These are phyloP conservation scores for Pseudopyricularia javanii DNA, from an alignment of 2,329 filamentous ascomycete genomes.

Conservation along the genomic window DNA sequence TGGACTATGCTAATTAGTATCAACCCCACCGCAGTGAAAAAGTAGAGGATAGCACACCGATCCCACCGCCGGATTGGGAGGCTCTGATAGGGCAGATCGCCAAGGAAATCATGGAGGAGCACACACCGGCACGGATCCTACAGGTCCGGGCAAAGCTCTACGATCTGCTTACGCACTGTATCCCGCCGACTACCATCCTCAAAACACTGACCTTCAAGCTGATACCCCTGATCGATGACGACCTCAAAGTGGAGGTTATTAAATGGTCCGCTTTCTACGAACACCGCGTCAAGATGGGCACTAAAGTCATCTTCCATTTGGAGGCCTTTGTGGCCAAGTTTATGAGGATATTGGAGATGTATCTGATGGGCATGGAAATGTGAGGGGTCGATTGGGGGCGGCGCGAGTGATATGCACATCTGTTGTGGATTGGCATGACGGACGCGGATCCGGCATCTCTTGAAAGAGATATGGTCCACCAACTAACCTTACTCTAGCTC, in stretches of 20 bases:
- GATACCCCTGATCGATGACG: slow-evolving; percentile 75
- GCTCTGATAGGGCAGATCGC: slow-evolving; percentile 80
- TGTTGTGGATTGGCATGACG: too few relatives aligned
- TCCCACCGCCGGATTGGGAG: slow-evolving; percentile 96
- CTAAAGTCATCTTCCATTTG: slow-evolving; percentile 94
- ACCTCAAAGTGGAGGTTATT: slow-evolving; percentile 80
- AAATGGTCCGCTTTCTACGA: slow-evolving; percentile 97
- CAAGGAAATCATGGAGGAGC: slow-evolving; percentile 86
- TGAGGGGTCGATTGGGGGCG: slow-evolving; percentile 15
- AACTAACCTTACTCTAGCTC: too few relatives aligned
- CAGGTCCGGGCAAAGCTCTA: slow-evolving; percentile 90
- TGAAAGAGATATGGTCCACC: too few relatives aligned
- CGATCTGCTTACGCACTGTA: slow-evolving; percentile 92
- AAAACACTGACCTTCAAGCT: slow-evolving; percentile 94
- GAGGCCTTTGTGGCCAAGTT: slow-evolving; percentile 99
- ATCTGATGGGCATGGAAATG: slow-evolving; percentile 73
- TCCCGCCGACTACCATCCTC: slow-evolving; percentile 84
- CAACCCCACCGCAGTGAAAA: slow-evolving; percentile 63
- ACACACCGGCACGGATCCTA: slow-evolving; percentile 79
- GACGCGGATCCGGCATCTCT: too few relatives aligned
- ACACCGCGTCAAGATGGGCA: slow-evolving; percentile 82
- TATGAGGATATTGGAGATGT: slow-evolving; percentile 93
- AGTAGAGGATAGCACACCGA: slow-evolving; percentile 74
- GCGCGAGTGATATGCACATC: neutral
- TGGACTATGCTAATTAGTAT: neutral